These are phyloP conservation scores for Harringtonia lauricola DNA, from an alignment of 2,329 filamentous ascomycete genomes.

Conservation along the genomic window DNA sequence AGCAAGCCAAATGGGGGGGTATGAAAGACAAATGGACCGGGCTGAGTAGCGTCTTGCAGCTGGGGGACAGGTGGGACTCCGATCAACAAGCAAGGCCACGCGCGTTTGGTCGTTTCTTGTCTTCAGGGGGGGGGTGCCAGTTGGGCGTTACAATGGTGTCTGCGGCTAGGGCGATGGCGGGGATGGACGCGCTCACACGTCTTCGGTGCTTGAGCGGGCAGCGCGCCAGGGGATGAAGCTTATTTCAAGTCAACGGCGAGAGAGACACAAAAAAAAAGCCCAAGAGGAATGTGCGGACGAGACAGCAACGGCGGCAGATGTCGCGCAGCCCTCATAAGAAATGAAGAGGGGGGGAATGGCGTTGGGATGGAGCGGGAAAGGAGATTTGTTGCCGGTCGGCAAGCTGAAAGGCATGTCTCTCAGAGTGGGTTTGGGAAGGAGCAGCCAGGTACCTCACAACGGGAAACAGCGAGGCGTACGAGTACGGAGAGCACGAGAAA, in stretches of 20 bases:
- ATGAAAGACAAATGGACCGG: neutral
- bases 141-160: constrained; percentile 3
- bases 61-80: neutral
- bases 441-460: neutral
- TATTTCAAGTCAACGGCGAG: too few relatives aligned
- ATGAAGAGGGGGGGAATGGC: neutral
- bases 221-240: constrained; percentile 8
- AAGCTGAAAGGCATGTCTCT: constrained; percentile 1
- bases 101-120: neutral
- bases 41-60: neutral
- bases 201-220: constrained; percentile 2
- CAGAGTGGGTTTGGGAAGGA: neutral
- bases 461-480: neutral
- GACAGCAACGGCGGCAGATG: too few relatives aligned
- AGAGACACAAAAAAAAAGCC: too few relatives aligned
- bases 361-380: neutral
- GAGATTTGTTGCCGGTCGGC: neutral
- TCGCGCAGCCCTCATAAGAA: too few relatives aligned
- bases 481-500: neutral
- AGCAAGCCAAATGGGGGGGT: neutral
- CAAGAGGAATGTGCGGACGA: too few relatives aligned
- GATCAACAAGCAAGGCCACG: neutral
- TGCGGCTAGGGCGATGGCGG: constrained; percentile 11
- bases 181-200: neutral
- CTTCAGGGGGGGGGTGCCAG: neutral